Percentiles rank a stretch among this genome's conserved stretches.
These are phyloP conservation scores for Neocatenulostroma microsporum DNA, from an alignment of 2,329 filamentous ascomycete species.

Conservation along the genomic window DNA sequence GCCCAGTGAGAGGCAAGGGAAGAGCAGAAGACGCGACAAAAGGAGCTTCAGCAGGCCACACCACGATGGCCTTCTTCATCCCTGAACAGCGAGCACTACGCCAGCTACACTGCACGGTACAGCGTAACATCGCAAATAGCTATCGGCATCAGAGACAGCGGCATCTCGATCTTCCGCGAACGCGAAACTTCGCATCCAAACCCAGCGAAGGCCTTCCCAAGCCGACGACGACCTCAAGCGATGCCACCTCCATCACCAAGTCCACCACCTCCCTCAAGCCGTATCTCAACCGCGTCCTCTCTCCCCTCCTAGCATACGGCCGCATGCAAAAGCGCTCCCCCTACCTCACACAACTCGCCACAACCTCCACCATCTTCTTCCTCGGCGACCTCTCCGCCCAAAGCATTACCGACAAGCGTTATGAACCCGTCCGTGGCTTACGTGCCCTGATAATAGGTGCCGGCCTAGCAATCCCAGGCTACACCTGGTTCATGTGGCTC, in stretches of 20 bases:
- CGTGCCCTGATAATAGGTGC: slow-evolving; percentile 68
- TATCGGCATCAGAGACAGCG: too few species aligned
- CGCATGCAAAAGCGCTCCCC: slow-evolving; percentile 63
- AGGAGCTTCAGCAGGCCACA: too few species aligned
- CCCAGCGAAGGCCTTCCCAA: too few species aligned
- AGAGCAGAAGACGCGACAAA: too few species aligned
- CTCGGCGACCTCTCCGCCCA: slow-evolving; percentile 72
- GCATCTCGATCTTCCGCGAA: too few species aligned
- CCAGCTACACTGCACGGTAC: too few species aligned
- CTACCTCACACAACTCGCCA: slow-evolving; percentile 67
- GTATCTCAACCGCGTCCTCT: slow-evolving; percentile 39
- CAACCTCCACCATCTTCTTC: slow-evolving; percentile 68
- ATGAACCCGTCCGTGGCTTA: slow-evolving; percentile 60
- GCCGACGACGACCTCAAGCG: neutral
- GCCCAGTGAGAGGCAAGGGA: too few species aligned
- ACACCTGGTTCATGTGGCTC: slow-evolving; percentile 79
- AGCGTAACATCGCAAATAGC: too few species aligned
- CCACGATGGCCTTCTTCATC: too few species aligned
- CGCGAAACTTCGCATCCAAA: too few species aligned
- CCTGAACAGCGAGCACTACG: too few species aligned
- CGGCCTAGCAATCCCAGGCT: slow-evolving; percentile 67
- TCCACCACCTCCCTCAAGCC: slow-evolving; percentile 34
- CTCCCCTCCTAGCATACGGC: slow-evolving; percentile 52
- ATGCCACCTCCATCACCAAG: neutral
- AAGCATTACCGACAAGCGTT: slow-evolving; percentile 48